Evolutionary conservation across 1,284 basidiomycete genomes (phyloP), one percentile per base, ranked within the genome.

Genomic region (Acaromyces ingoldii): DNA sequence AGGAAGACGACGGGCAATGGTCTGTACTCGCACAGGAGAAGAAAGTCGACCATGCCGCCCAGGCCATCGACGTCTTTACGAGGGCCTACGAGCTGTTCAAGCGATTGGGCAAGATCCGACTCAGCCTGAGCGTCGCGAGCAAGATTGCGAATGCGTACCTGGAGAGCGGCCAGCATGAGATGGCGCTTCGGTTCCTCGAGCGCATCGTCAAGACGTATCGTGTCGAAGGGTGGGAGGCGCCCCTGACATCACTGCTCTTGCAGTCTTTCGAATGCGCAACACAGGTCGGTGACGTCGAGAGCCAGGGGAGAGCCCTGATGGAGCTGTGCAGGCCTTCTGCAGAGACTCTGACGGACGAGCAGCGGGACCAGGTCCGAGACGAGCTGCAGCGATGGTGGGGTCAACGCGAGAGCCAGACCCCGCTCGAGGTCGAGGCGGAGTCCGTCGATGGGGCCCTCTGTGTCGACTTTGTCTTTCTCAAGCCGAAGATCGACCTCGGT

Each of bases 181-280:
- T 61, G 51, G 63, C 71, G 37, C 47, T 69, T 15, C 58, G 62
- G n/a, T 72, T 69, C 41, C 34, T 73, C 15, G 62, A 67, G 30
- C 57, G 71, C 28, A 60, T 67, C 11, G 22, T 66, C 34, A 55
- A 51, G 42, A 57, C 48, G 42, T 73, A 70, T 50, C 34, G 22
- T 13, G 51, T 39, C 24, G 67, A 67, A 3, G 42, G 50, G 15
- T 58, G 55, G 45, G 10, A 41, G 7, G 41, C 39, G 6, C 49
- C 58, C 7, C 50, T 53, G 19, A 31, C 25, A 0, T 51, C 28
- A 5, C 36, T 64, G 43, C 43, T 65, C 3, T 31, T 50, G n/a
- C 31, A 48, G 10, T 55, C 67, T n/a, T 31, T 57, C 0, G 39
- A 46, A 3, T 64, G 52, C 43, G 60, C 60, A 17, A 34, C 28